phyloP scores from a whole-genome alignment of 495 filamentous ascomycete genomes.

The Aspergillus leporis region DNA sequence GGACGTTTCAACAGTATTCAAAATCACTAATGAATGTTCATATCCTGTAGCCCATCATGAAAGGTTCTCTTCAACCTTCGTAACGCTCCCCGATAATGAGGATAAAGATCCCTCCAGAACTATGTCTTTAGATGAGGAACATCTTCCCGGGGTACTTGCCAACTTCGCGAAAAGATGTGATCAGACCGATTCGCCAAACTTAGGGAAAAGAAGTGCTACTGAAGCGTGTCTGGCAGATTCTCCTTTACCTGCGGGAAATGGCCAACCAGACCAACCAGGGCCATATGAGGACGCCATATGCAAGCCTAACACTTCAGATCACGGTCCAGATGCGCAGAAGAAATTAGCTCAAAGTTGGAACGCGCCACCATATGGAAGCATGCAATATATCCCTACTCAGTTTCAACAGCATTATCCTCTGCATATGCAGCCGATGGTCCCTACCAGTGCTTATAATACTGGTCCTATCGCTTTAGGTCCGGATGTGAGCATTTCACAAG shows the following conservation, averaged over 20 bases:
- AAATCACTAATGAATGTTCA: not conserved
- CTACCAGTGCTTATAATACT: conserved; percentile 14
- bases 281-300: no score
- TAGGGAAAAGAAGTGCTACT: conserved; percentile 29
- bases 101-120: not conserved
- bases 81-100: not conserved
- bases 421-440: conserved; percentile 2
- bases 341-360: not conserved
- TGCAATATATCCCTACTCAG: not conserved
- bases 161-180: conserved; percentile 11
- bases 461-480: conserved; percentile 21
- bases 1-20: not conserved
- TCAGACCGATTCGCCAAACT: conserved; percentile 1
- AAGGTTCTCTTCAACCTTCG: not conserved
- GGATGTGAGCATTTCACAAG: conserved; percentile 15
- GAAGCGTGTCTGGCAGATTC: conserved; percentile 30
- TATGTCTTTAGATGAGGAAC: not conserved
- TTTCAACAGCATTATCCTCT: not conserved
- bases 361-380: not conserved
- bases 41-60: not conserved
- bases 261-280: not conserved
- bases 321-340: not conserved
- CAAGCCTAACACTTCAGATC: not conserved
- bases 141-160: not conserved
- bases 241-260: conserved; percentile 9